Evolutionary conservation across 176 grass and related monocot genomes (phyloP).

Genomic region (Calamus simplicifolius): DNA sequence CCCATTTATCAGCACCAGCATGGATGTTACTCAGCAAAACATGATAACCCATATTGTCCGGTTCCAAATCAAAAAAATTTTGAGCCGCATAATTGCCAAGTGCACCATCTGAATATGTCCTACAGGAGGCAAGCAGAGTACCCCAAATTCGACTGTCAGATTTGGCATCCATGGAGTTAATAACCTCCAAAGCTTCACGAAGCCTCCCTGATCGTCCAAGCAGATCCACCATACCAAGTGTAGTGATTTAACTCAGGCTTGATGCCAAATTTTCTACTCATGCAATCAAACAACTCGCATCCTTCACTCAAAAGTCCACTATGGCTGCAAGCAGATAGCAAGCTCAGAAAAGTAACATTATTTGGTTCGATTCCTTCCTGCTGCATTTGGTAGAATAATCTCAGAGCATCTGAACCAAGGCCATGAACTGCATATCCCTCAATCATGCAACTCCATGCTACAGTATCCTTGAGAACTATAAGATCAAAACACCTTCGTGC

Average conservation of each 20-base stretch:
- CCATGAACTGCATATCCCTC: slow-evolving; percentile 40
- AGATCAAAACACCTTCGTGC: slow-evolving; percentile 33
- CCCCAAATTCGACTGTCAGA: slow-evolving; percentile 46
- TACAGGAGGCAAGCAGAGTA: slow-evolving; percentile 42
- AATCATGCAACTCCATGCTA: slow-evolving; percentile 48
- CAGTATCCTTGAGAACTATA: slow-evolving; percentile 33
- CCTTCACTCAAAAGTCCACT: slow-evolving; percentile 42
- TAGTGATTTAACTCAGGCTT: slow-evolving; percentile 33
- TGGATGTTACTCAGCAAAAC: slow-evolving; percentile 39
- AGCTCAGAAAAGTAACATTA: slow-evolving; percentile 37
- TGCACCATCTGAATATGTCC: slow-evolving; percentile 18
- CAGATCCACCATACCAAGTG: slow-evolving; percentile 16
- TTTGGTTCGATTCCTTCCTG: slow-evolving; percentile 36
- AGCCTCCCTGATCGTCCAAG: slow-evolving; percentile 39
- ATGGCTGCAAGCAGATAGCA: slow-evolving; percentile 37
- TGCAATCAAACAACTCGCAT: slow-evolving; percentile 31
- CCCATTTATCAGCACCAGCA: slow-evolving; percentile 27
- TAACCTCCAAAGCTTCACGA: slow-evolving; percentile 25
- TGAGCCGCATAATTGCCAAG: slow-evolving; percentile 30
- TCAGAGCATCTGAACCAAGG: slow-evolving; percentile 26
- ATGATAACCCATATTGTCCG: slow-evolving; percentile 37
- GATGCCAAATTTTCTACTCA: slow-evolving; percentile 24
- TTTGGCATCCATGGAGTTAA: slow-evolving; percentile 23
- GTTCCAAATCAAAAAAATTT: slow-evolving; percentile 41
- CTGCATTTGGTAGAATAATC: slow-evolving; percentile 35